Conservation (phyloP, 2,329 filamentous ascomycete genomes). For the Clonostachys solani region DNA sequence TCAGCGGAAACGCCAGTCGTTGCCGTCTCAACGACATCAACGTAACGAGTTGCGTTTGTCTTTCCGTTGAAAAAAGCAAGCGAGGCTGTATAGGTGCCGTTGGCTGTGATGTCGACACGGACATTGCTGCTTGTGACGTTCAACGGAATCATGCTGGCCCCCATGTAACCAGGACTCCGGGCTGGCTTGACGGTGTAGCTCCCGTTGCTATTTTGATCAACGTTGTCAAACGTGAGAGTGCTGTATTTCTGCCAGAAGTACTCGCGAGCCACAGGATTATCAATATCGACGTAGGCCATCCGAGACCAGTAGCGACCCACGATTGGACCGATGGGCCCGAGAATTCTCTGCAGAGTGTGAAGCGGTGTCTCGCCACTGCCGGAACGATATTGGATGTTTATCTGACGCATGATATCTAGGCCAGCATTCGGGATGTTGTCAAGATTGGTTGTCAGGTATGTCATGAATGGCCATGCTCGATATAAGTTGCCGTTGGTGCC, state of each 20-base stretch:
- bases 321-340: slow-evolving; percentile 27
- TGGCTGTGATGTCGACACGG: too few species aligned
- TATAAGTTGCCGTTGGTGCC: slow-evolving; percentile 39
- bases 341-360: slow-evolving; percentile 32
- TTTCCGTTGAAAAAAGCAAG: too few species aligned
- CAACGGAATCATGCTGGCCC: too few species aligned
- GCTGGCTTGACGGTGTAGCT: slow-evolving; percentile 16
- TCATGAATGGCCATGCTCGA: slow-evolving; percentile 44
- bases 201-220: slow-evolving; percentile 23
- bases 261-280: slow-evolving; percentile 31
- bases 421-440: slow-evolving; percentile 35
- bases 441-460: slow-evolving; percentile 42
- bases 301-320: slow-evolving; percentile 45
- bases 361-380: slow-evolving; percentile 44
- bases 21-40: too few species aligned
- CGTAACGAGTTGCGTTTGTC: too few species aligned
- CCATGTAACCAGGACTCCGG: too few species aligned
- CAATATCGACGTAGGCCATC: slow-evolving; percentile 48
- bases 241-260: slow-evolving; percentile 26
- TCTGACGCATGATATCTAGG: slow-evolving; percentile 30
- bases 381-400: slow-evolving; percentile 35
- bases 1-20: too few species aligned
- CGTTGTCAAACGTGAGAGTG: slow-evolving; percentile 34
- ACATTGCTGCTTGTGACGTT: too few species aligned
- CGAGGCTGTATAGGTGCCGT: too few species aligned